Base-by-base conservation (phyloP, 2,329 filamentous ascomycete species). In the Aspergillus sp. region DNA sequence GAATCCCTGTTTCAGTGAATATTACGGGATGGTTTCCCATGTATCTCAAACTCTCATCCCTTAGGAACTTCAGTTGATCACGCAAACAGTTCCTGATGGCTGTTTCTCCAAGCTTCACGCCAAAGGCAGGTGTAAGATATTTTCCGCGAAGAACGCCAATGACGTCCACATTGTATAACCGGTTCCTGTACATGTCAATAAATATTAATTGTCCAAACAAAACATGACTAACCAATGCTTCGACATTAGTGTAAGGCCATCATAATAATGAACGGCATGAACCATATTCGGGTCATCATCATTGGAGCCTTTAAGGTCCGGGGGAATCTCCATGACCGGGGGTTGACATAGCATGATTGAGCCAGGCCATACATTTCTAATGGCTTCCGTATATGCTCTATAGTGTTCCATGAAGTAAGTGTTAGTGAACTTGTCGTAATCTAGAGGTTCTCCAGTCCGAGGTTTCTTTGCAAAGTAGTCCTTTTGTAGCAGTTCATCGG, bases 201-300 rank as follows among this genome's bases (percentile, higher is more conserved):
- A 22, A 30, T 19, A 15, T 33, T 27, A 27, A n/a, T 7, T 12
- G 19, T 19, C 17, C 19, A 7, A 48, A 4, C n/a, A 19, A 34
- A 20, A 37, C 3, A 12, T 2, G 17, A 59, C 73, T 56, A 56
- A 76, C 95, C 95, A 99, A 74, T 96, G 96, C 77, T 99, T 99
- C 12, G 91, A 98, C 83, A 99, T 90, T 4, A 99, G 81, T 0
- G 95, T 99, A 56, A 99, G 89, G 11, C 95, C 95, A 67, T 99
- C 95, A 73, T 99, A 99, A 72, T 91, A 99, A 75, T 99, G 95
- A 2, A 93, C 91, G 9, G 95, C 89, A 73, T 97, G 98, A 2
- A 93, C 89, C 84, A 98, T 89, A 61, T 88, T 90, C 3, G 87
- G 86, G 65, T 99, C 93, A 66, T 98, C 93, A 69, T 98, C 93